Base-by-base conservation (phyloP, 345 rosid genomes). In the Camelina sativa region DNA sequence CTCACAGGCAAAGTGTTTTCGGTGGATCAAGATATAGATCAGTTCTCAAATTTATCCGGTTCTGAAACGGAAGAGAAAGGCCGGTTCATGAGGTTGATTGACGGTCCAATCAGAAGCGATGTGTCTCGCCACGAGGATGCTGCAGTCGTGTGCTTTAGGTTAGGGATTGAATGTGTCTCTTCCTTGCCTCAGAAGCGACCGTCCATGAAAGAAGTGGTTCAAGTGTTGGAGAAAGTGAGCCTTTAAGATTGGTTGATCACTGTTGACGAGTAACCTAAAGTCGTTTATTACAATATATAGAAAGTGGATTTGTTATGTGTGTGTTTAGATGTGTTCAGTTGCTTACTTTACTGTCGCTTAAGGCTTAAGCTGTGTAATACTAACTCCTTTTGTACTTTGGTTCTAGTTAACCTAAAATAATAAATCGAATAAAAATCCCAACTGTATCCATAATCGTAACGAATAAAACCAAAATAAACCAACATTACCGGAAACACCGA, bases 121-220 rank as follows among this genome's bases (percentile, higher is more conserved):
- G 80, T 85, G 83, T 92, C 81, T 59, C 76, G 69, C 3, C 52
- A 78, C 10, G 97, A 90, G 61, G 97, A 90, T 7, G 84, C 67
- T 59, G 40, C 83, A 74, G 6, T 84, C 80, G 80, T 81, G 4
- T 87, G 92, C 50, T 84, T 95, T 58, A 89, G 80, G 80, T 66
- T 95, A 77, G 96, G 90, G 68, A 80, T 90, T 76, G 73, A 85
- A 7, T 95, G 99, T 77, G 91, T 86, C 43, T 83, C 86, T 9
- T 77, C 85, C 67, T 80, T 66, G 62, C 85, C 99, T 34, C 90
- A 85, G 28, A 91, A 81, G 82, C 91, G 99, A 86, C 97, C 97
- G 7, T 57, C 86, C 65, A 90, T 95, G 93, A 95, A 85, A 70
- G 99, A 95, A 76, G 92, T 80, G 8, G 74, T 81, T 8, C 93